Percentiles rank a stretch among this genome's conserved stretches.
Evolutionary conservation across 2,329 filamentous ascomycete species (phyloP).

Genomic region (Microsporum ferrugineum): DNA sequence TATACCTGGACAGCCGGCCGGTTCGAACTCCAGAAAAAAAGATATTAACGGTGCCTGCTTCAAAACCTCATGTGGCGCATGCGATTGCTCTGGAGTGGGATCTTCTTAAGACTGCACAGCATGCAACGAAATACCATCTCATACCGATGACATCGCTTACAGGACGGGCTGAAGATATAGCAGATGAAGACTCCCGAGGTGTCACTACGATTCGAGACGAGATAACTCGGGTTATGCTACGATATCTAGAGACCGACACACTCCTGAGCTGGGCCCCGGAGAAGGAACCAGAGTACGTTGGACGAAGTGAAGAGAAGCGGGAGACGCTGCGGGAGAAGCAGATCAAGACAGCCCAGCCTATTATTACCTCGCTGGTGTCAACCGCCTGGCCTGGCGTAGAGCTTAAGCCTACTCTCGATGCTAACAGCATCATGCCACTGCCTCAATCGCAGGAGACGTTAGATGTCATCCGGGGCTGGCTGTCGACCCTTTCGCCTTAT

Average conservation of each 20-base stretch:
- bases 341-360: constrained; percentile 53
- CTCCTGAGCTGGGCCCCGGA: constrained; percentile 77
- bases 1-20: constrained; percentile 67
- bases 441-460: constrained; percentile 62
- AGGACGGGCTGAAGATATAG: constrained; percentile 73
- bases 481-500: constrained; percentile 58
- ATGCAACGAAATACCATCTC: constrained; percentile 74
- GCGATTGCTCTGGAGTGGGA: constrained; percentile 94
- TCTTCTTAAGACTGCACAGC: constrained; percentile 64
- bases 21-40: constrained; percentile 66
- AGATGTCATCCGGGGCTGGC: constrained; percentile 67
- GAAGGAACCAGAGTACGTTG: constrained; percentile 39
- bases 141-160: constrained; percentile 81
- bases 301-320: constrained; percentile 35
- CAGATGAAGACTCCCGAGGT: constrained; percentile 49
- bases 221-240: constrained; percentile 59
- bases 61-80: constrained; percentile 69
- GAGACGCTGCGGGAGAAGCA: constrained; percentile 62
- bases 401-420: constrained; percentile 70
- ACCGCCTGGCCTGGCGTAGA: constrained; percentile 74
- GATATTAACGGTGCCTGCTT: constrained; percentile 58
- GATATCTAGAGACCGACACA: constrained; percentile 85
- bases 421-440: constrained; percentile 62
- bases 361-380: constrained; percentile 59
- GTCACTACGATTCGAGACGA: constrained; percentile 46